Conservation (phyloP, 768 basidiomycete species). For the Melanogaster broomeanus region DNA sequence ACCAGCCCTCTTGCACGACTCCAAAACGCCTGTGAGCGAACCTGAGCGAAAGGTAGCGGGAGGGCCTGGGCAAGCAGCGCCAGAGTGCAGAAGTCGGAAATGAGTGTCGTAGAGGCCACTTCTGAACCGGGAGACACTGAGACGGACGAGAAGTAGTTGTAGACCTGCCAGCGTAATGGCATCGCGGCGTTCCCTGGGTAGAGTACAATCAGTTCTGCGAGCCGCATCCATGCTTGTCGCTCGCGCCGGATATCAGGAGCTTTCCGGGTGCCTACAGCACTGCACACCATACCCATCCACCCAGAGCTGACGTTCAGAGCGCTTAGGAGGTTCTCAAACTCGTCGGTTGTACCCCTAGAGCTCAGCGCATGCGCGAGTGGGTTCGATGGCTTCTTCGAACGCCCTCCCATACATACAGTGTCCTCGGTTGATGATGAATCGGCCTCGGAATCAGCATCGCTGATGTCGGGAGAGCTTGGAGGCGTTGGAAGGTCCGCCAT, state of each 20-base stretch:
- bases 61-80: slow-evolving; percentile 56
- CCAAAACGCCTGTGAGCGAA: slow-evolving; percentile 50
- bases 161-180: slow-evolving; percentile 52
- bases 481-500: slow-evolving; percentile 27
- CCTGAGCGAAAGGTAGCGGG: slow-evolving; percentile 34
- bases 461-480: slow-evolving; percentile 25
- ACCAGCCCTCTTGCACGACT: slow-evolving; percentile 30
- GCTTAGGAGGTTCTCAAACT: slow-evolving; percentile 38
- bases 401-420: slow-evolving; percentile 18
- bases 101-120: slow-evolving; percentile 33
- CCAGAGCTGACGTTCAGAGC: slow-evolving; percentile 43
- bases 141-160: slow-evolving; percentile 47
- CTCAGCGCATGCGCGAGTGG: slow-evolving; percentile 33
- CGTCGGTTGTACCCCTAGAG: slow-evolving; percentile 37
- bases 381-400: slow-evolving; percentile 7
- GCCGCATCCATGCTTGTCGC: slow-evolving; percentile 50
- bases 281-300: slow-evolving; percentile 36
- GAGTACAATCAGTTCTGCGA: slow-evolving; percentile 49
- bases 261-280: slow-evolving; percentile 13
- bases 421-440: slow-evolving; percentile 32
- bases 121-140: slow-evolving; percentile 1
- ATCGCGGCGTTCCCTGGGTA: slow-evolving; percentile 26
- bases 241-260: slow-evolving; percentile 34
- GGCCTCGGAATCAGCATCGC: slow-evolving; percentile 27
- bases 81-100: slow-evolving; percentile 56